Conservation (phyloP, 768 basidiomycete species). For the Pleurotus djamor region DNA sequence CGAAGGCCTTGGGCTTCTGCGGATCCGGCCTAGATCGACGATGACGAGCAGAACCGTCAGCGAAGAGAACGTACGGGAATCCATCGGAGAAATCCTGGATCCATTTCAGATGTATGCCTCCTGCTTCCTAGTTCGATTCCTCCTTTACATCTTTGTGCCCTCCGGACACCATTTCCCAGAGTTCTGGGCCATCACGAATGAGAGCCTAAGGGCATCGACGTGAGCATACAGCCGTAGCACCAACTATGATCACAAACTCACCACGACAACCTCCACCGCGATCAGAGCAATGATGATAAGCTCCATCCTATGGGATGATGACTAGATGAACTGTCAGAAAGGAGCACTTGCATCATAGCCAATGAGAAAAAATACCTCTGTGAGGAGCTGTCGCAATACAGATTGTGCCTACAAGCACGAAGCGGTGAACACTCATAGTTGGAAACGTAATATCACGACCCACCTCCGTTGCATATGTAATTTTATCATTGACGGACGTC, state of each 20-base stretch:
- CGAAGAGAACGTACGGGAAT: too few species aligned
- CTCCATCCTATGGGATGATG: conserved; percentile 90
- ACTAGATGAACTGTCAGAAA: conserved; percentile 40
- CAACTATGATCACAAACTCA: conserved; percentile 32
- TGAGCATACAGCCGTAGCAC: background rate
- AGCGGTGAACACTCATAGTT: background rate
- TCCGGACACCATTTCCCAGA: conserved; percentile 55
- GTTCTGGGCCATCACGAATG: conserved; percentile 76
- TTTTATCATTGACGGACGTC: conserved; percentile 85
- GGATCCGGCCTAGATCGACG: too few species aligned
- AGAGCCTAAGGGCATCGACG: conserved; percentile 46
- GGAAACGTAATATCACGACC: conserved; percentile 1
- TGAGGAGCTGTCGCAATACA: conserved; percentile 83
- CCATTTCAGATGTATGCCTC: too few species aligned
- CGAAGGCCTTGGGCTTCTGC: too few species aligned
- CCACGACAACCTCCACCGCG: conserved; percentile 92
- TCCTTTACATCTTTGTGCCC: conserved; percentile 9
- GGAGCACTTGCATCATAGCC: conserved; percentile 4
- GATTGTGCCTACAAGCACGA: conserved; percentile 63
- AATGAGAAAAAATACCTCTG: conserved; percentile 54
- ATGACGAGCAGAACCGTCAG: too few species aligned
- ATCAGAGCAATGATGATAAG: conserved; percentile 93
- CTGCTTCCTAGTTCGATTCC: background rate
- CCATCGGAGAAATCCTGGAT: too few species aligned
- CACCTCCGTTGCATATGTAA: conserved; percentile 85